These are phyloP conservation scores for Cymodocea nodosa DNA, from an alignment of 116 monocot species.

Conservation along the genomic window DNA sequence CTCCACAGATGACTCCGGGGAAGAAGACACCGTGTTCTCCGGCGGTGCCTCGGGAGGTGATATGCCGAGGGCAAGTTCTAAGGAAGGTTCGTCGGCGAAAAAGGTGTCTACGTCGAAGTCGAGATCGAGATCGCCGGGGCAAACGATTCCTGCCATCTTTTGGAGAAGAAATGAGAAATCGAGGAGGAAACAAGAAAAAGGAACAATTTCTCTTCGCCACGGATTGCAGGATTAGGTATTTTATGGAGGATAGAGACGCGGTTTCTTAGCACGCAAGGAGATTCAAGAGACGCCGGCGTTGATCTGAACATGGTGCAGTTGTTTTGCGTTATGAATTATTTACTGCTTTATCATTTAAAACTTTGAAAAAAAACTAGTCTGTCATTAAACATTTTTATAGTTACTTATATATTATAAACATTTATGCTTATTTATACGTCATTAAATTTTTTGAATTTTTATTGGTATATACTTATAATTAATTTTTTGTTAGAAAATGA, in stretches of 20 bases:
- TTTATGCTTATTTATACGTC: no score
- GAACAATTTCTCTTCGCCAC: not conserved
- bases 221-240: not conserved
- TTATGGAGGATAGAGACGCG: not conserved
- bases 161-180: not conserved
- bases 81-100: not conserved
- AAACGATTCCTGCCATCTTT: not conserved
- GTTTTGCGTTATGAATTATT: not conserved
- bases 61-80: constrained; percentile 12
- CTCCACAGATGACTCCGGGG: constrained; percentile 3
- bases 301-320: not conserved
- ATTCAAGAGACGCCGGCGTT: not conserved
- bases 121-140: constrained; percentile 4
- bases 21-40: not conserved
- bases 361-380: no score
- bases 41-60: constrained; percentile 4
- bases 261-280: not conserved
- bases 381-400: no score
- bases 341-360: not conserved
- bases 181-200: not conserved
- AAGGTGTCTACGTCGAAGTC: constrained; percentile 4
- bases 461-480: no score
- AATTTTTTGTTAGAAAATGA: no score
- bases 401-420: no score
- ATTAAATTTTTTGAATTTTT: no score